These are phyloP conservation scores for Ceraceosorus bombacis DNA, from an alignment of 1,284 basidiomycete species.

Conservation along the genomic window DNA sequence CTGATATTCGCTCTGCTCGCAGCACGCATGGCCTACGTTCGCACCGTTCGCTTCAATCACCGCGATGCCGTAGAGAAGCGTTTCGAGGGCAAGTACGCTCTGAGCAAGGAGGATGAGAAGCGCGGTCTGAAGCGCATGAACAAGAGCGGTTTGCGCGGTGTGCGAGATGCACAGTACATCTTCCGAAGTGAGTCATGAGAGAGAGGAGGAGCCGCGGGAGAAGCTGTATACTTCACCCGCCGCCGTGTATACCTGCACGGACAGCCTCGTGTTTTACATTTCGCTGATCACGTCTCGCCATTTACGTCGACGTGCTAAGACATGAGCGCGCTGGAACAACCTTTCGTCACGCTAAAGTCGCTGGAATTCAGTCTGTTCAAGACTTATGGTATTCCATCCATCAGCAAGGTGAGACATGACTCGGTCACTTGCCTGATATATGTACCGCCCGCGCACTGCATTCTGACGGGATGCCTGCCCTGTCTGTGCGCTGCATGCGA, in stretches of 20 bases:
- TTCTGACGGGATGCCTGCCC: not conserved
- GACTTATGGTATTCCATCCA: constrained; percentile 3
- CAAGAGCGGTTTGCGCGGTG: not conserved
- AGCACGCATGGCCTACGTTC: no score
- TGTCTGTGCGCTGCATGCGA: no score
- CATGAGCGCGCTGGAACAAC: not conserved
- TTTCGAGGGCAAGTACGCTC: constrained; percentile 5
- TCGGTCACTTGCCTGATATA: no score
- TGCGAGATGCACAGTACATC: constrained; percentile 5
- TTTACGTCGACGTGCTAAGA: no score
- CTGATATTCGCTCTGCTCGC: no score
- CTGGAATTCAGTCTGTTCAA: not conserved
- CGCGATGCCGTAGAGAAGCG: not conserved
- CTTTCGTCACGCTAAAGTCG: constrained; percentile 4
- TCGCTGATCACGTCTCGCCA: no score
- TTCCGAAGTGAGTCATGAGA: not conserved
- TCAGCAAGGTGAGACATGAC: not conserved
- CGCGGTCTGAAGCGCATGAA: constrained; percentile 2
- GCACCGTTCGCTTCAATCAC: no score
- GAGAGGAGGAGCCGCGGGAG: no score
- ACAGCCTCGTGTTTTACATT: no score
- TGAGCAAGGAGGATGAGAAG: not conserved
- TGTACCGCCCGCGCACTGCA: no score
- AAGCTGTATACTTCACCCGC: no score
- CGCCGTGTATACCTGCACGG: no score